These are phyloP conservation scores for Pleurotus djamor DNA, from an alignment of 768 basidiomycete species.

Conservation along the genomic window DNA sequence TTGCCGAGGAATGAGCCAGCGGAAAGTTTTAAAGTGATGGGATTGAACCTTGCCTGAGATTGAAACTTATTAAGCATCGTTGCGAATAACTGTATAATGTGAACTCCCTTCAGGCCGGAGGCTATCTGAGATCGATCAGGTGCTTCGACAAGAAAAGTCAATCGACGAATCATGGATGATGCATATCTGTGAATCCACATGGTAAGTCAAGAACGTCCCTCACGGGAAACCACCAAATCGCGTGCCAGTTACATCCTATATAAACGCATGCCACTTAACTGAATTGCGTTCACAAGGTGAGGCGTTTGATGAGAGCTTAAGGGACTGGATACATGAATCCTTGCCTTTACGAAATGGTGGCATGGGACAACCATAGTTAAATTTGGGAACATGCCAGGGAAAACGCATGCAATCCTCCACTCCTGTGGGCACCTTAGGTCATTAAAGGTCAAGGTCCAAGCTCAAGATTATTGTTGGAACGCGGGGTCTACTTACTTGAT, in stretches of 20 bases:
- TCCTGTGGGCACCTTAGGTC: neutral
- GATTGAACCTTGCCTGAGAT: constrained; percentile 8
- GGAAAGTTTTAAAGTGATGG: constrained; percentile 9
- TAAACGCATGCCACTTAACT: neutral
- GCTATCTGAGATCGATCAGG: constrained; percentile 9
- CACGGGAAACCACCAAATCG: constrained; percentile 8
- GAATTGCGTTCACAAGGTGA: constrained; percentile 2
- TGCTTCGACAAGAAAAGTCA: constrained; percentile 6
- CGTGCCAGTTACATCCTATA: constrained; percentile 2
- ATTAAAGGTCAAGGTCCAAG: neutral
- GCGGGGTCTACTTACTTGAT: neutral
- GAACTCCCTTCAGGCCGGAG: constrained; percentile 1
- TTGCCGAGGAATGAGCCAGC: constrained; percentile 7
- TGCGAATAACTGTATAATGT: neutral
- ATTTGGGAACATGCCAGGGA: neutral
- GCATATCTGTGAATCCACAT: constrained; percentile 5
- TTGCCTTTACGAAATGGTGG: constrained; percentile 6
- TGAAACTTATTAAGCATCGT: constrained; percentile 7
- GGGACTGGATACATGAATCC: neutral
- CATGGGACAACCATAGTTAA: constrained; percentile 1
- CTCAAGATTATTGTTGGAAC: neutral
- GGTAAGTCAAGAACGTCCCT: neutral
- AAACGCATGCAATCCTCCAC: neutral
- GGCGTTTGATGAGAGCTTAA: constrained; percentile 3
- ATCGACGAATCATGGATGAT: constrained; percentile 8